Percentiles rank a stretch among this genome's conserved stretches.
These are phyloP conservation scores for Entomortierella parvispora DNA, from an alignment of 192 early-diverging fungal genomes.

Conservation along the genomic window DNA sequence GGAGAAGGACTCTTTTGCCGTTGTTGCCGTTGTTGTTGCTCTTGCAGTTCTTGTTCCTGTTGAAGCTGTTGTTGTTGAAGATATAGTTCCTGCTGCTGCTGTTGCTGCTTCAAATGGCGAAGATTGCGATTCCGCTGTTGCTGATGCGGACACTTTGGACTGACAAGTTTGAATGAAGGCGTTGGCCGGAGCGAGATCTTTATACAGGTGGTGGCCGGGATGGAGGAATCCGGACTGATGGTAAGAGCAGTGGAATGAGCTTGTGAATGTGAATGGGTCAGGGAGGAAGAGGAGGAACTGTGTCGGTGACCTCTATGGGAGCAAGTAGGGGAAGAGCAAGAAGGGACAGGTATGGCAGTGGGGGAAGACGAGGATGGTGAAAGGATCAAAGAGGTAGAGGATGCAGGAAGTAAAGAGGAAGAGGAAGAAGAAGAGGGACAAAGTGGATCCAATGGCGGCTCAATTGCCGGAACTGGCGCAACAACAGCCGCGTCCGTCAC, in stretches of 20 bases:
- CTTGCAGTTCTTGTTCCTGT: neutral
- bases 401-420: neutral
- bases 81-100: conserved; percentile 23
- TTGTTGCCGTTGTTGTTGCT: neutral
- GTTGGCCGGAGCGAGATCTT: conserved; percentile 50
- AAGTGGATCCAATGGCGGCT: too few species aligned
- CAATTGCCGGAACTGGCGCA: too few species aligned
- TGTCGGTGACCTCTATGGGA: conserved; percentile 6
- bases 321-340: neutral
- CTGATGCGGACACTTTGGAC: conserved; percentile 42
- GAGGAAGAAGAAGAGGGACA: neutral
- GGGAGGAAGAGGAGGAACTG: neutral
- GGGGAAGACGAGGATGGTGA: conserved; percentile 1
- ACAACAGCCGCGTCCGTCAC: conserved; percentile 13
- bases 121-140: conserved; percentile 25
- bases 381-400: neutral
- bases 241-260: neutral
- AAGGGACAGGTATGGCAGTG: neutral
- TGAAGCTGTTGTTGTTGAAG: conserved; percentile 1
- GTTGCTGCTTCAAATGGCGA: conserved; percentile 33
- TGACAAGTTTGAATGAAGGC: conserved; percentile 39
- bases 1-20: conserved; percentile 1
- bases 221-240: conserved; percentile 43
- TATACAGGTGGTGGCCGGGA: conserved; percentile 47
- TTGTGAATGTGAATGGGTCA: neutral